Conservation (phyloP, 2,329 filamentous ascomycete species). For the Byssoonygena ceratinophila region DNA sequence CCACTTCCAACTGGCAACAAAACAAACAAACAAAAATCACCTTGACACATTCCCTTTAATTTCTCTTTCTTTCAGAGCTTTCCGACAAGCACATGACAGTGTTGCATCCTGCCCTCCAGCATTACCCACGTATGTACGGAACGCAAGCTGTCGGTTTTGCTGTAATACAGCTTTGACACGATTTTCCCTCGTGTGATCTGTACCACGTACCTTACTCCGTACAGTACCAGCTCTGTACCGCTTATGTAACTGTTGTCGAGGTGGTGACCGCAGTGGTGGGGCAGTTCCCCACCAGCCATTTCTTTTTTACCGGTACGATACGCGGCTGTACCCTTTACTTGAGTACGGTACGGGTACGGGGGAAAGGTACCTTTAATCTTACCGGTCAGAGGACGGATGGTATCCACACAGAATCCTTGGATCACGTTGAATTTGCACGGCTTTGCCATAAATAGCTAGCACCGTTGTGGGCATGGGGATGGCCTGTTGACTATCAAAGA, state of each 20-base stretch:
- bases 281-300: neutral
- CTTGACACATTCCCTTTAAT: neutral
- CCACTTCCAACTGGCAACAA: neutral
- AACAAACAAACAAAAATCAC: neutral
- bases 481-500: too few relatives aligned
- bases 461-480: neutral
- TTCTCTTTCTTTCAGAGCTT: too few relatives aligned
- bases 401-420: neutral
- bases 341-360: neutral
- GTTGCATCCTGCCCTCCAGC: conserved; percentile 1
- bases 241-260: neutral
- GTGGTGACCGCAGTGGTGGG: neutral
- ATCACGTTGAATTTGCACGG: conserved; percentile 3
- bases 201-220: too few relatives aligned
- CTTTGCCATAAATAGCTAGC: neutral
- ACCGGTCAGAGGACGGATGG: conserved; percentile 1
- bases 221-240: neutral
- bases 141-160: neutral
- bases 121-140: neutral
- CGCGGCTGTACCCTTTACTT: conserved; percentile 5
- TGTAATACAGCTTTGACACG: neutral
- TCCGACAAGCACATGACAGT: neutral
- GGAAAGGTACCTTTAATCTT: conserved; percentile 2
- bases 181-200: neutral
- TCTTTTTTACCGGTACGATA: conserved; percentile 3